Base-by-base conservation (phyloP, 2,329 filamentous ascomycete species). In the Penicillium sp. region DNA sequence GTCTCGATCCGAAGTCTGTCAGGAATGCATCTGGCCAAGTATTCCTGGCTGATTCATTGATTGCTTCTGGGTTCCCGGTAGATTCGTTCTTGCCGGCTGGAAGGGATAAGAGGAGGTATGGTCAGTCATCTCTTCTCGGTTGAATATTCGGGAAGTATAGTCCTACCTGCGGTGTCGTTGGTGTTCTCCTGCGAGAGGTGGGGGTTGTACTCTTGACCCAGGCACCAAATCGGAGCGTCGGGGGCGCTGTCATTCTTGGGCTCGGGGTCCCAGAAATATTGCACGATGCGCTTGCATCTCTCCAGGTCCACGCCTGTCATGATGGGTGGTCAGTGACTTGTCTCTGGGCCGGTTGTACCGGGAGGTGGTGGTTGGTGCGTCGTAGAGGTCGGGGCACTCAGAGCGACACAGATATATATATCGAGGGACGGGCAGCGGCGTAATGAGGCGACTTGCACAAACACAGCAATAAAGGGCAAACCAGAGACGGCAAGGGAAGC, bases 201-300 rank as follows among this genome's bases (percentile, higher is more conserved):
- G 11, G 57, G 52, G 19, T 58, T 69, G 63, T 86, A 86, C 54
- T 75, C 65, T 56, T 67, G 66, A 27, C 83, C 83, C 32, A 97
- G 74, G 59, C 89, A 94, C 90, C 91, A 97, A 47, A 94, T 86
- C 9, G 86, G 80, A 21, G 79, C 75, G 48, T 82, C 76, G 25
- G 77, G 75, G 43, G 70, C 64, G 41, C 81, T 74, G 61, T 94
- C 83, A 68, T 96, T 95, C 48, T 78, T 80, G 4, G 89, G 90
- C 50, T 90, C 83, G 0, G 89, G 88, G 56, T 96, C 90, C 84
- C 89, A 95, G 59, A 97, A 84, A 70, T 87, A 88, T 68, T 91
- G 86, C 45, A 96, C 83, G 55, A 96, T 81, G 49, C 86, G 85
- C 67, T 87, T 86, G 60, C 83, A 81, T 53, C 86, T 84, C 53